phyloP scores from a whole-genome alignment of 2,329 filamentous ascomycete species.

The Ophiostoma ulmi region DNA sequence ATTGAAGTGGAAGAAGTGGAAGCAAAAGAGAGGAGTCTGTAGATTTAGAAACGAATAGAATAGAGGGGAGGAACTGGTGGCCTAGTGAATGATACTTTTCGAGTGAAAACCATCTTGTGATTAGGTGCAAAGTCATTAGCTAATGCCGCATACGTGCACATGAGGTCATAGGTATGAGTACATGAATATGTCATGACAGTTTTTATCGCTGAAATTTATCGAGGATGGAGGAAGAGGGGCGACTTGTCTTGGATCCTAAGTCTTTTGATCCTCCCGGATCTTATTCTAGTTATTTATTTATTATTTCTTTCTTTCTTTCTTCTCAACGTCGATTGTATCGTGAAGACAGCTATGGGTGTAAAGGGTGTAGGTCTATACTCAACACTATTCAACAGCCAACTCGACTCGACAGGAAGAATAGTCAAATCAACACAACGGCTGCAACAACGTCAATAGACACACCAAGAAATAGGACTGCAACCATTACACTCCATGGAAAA shows the following conservation, averaged over 20 bases:
- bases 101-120: too few species aligned
- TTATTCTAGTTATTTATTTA: background rate
- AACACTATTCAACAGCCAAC: background rate
- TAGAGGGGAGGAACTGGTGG: too few species aligned
- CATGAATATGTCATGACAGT: too few species aligned
- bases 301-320: background rate
- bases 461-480: background rate
- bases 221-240: too few species aligned
- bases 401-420: background rate
- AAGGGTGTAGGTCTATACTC: too few species aligned
- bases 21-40: background rate
- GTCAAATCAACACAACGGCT: background rate
- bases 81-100: too few species aligned
- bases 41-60: background rate
- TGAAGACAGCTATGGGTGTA: background rate
- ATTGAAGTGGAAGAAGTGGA: background rate
- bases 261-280: too few species aligned
- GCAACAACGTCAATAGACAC: background rate
- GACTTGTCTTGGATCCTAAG: too few species aligned
- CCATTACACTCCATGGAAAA: background rate
- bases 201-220: too few species aligned
- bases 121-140: too few species aligned
- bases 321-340: background rate
- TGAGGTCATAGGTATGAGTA: too few species aligned
- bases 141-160: too few species aligned